phyloP scores from a whole-genome alignment of 768 basidiomycete genomes.

The Leccinum incarnatum region DNA sequence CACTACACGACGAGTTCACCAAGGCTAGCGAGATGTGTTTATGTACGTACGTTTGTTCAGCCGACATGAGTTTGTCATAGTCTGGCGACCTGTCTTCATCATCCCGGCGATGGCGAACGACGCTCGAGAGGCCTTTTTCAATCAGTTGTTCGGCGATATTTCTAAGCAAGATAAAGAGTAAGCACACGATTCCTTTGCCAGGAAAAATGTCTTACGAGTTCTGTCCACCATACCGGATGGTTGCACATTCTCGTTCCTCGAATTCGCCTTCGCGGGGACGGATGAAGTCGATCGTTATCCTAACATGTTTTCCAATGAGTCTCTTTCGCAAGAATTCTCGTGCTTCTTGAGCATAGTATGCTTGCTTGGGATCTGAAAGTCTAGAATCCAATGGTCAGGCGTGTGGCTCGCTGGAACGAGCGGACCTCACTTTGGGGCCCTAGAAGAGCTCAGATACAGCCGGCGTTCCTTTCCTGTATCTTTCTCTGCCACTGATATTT shows the following conservation, averaged over 20 bases:
- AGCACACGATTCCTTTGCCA: neutral
- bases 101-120: conserved; percentile 89
- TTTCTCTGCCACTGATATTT: conserved; percentile 76
- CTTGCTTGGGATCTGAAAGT: conserved; percentile 80
- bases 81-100: conserved; percentile 96
- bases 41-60: conserved; percentile 78
- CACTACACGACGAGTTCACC: conserved; percentile 45
- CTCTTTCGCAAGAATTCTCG: conserved; percentile 90
- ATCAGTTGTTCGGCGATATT: conserved; percentile 92
- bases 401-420: neutral
- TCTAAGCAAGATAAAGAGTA: conserved; percentile 38
- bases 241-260: conserved; percentile 90
- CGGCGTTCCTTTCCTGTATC: conserved; percentile 74
- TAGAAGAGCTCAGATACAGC: conserved; percentile 83
- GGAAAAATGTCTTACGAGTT: conserved; percentile 53
- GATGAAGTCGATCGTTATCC: conserved; percentile 83
- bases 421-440: conserved; percentile 69
- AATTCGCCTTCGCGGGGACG: conserved; percentile 91
- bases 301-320: conserved; percentile 86
- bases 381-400: conserved; percentile 37
- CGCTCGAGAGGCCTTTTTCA: conserved; percentile 88
- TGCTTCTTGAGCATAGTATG: conserved; percentile 87
- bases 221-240: conserved; percentile 79
- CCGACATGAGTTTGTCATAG: conserved; percentile 93
- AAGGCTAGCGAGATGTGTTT: neutral